Base-by-base conservation (phyloP, 2,329 filamentous ascomycete genomes). In the Plenodomus lindquistii region DNA sequence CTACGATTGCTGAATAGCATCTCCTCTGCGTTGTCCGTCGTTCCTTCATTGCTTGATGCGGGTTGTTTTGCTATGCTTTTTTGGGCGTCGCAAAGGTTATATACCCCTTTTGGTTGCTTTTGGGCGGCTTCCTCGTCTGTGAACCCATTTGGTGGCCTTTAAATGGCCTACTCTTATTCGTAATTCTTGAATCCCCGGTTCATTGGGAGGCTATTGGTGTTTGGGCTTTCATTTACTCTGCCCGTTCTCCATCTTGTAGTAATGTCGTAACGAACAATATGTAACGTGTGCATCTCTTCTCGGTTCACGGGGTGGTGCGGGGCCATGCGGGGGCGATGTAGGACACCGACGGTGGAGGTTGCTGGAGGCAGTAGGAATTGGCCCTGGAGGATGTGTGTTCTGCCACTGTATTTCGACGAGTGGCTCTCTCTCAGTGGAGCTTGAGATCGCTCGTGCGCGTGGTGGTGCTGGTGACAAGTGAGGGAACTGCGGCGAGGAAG, bases 1-100 rank as follows among this genome's bases (percentile, higher is more conserved):
- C 66, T 46, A 62, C 66, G 21, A 72, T 71, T 45, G 62, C 60
- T 34, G 69, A 72, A 54, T 71, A 57, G 63, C 44, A 17, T 37
- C 42, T 20, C 10, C 42, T 18, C 34, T 36, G 4, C 18, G 42
- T 43, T 55, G 43, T 48, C 39, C 41, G 27, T 46, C 34, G 24
- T 42, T 38, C 51, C 36, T 41, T 56, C 31, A 44, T 56, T 50
- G 50, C 44, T 52, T 58, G 49, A 44, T 55, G 54, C 58, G 52
- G 40, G n/a, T n/a, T 54, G 55, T 59, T 61, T 48, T 59, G 46
- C 44, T 43, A 50, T 52, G 48, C 40, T 48, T 55, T 49, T 59
- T 52, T 58, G 46, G n/a, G 57, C 63, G 51, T 65, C 53, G 60
- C 60, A 52, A 31, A 61, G 54, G 54, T 61, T 61, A 64, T 69